Conservation (phyloP, 2,329 filamentous ascomycete genomes). For the Aspergillus cejpii region DNA sequence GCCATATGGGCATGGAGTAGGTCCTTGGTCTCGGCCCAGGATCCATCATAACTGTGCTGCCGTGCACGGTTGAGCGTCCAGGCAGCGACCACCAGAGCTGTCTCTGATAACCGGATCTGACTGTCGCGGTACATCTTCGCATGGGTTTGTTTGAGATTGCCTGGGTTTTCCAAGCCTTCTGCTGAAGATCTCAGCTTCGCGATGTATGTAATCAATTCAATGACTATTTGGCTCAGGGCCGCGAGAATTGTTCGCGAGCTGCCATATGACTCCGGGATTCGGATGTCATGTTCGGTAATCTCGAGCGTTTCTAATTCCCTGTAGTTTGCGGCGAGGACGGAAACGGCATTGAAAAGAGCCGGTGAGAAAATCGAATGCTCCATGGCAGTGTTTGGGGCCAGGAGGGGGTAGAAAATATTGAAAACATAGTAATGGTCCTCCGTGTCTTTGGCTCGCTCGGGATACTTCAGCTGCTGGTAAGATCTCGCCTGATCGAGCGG, state of each 20-base stretch:
- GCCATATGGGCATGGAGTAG: constrained; percentile 28
- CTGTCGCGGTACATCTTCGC: constrained; percentile 40
- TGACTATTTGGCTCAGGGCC: constrained; percentile 38
- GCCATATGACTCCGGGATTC: constrained; percentile 27
- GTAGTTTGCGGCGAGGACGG: constrained; percentile 38
- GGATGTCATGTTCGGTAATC: constrained; percentile 28
- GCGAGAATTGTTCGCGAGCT: constrained; percentile 35
- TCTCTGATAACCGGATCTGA: constrained; percentile 36
- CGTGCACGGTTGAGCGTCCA: constrained; percentile 36
- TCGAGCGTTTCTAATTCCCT: constrained; percentile 35
- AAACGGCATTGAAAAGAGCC: constrained; percentile 39
- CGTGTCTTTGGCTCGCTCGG: constrained; percentile 22
- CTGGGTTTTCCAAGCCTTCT: constrained; percentile 25
- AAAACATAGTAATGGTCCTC: constrained; percentile 42
- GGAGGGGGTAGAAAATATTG: constrained; percentile 40
- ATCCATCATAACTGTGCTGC: constrained; percentile 19
- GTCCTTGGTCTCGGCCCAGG: constrained; percentile 23
- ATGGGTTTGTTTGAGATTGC: constrained; percentile 37
- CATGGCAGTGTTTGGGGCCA: constrained; percentile 27
- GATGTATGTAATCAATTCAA: constrained; percentile 38
- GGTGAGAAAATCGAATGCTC: constrained; percentile 41
- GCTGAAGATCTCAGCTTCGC: constrained; percentile 28
- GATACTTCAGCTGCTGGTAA: constrained; percentile 31
- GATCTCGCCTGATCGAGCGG: constrained; percentile 33
- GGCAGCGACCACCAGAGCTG: constrained; percentile 35